Conservation (phyloP, 2,329 filamentous ascomycete species). For the Penicillium fuscoglaucum region DNA sequence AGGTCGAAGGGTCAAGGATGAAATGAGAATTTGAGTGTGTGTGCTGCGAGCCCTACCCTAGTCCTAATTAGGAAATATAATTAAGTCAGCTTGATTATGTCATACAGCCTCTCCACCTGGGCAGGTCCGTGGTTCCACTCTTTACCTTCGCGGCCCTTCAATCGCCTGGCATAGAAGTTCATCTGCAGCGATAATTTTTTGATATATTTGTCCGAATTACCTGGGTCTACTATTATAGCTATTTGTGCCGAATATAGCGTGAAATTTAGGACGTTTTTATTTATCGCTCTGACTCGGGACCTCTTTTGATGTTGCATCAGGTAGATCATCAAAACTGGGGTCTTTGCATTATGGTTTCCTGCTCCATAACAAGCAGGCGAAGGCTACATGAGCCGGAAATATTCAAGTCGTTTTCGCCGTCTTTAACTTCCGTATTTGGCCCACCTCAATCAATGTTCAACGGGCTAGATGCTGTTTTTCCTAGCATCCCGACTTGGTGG, state of each 20-base stretch:
- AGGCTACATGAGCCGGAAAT: no score
- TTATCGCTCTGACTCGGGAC: not conserved
- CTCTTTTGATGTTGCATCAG: not conserved
- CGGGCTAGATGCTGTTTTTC: not conserved
- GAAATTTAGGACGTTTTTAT: no score
- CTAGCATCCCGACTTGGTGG: not conserved
- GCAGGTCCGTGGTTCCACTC: not conserved
- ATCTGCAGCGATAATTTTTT: no score
- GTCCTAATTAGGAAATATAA: not conserved
- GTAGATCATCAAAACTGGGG: not conserved
- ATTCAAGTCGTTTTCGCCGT: not conserved
- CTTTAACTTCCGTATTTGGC: not conserved
- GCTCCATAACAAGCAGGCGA: not conserved
- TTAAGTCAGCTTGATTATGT: not conserved
- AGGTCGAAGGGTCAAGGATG: constrained; percentile 31
- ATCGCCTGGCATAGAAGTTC: not conserved
- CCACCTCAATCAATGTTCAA: not conserved
- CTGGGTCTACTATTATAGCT: no score
- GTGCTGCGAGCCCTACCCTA: constrained; percentile 6
- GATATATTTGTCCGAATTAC: no score
- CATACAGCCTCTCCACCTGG: not conserved
- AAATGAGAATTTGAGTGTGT: constrained; percentile 19
- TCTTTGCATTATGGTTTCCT: not conserved
- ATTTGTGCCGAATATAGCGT: no score
- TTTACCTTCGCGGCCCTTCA: not conserved